Evolutionary conservation across 352 stramenopile species (phyloP).

Genomic region (Peronosclerospora sorghi): DNA sequence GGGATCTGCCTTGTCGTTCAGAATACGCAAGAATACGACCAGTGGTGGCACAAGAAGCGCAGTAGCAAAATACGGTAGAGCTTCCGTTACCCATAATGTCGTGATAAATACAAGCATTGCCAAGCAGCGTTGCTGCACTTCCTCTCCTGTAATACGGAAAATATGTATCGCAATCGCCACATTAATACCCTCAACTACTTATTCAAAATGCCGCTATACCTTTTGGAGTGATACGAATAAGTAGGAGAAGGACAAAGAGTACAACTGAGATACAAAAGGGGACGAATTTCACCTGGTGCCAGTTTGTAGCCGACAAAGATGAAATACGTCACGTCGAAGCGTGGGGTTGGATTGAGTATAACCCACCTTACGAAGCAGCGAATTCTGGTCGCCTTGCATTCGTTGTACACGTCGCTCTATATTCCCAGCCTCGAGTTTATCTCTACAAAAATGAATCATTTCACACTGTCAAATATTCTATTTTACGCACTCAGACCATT

Average conservation of each 20-base stretch:
- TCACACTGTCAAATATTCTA: conserved; percentile 1
- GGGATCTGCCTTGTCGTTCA: conserved; percentile 78
- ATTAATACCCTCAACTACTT: neutral
- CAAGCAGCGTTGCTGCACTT: conserved; percentile 76
- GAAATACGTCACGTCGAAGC: too few species aligned
- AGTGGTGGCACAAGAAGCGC: conserved; percentile 82
- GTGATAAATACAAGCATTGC: conserved; percentile 87
- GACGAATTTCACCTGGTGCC: conserved; percentile 62
- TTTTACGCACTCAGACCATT: neutral
- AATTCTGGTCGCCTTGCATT: conserved; percentile 78
- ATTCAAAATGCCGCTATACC: conserved; percentile 14
- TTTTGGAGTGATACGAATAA: conserved; percentile 67
- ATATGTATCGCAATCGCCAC: neutral
- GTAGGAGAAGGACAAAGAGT: conserved; percentile 62
- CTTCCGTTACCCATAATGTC: conserved; percentile 85
- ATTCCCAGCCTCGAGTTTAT: conserved; percentile 83
- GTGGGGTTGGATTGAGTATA: too few species aligned
- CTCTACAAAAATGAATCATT: conserved; percentile 22
- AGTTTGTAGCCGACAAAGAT: neutral
- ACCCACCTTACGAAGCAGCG: conserved; percentile 63
- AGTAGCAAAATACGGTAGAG: conserved; percentile 87
- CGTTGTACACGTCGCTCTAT: conserved; percentile 75
- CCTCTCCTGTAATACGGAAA: conserved; percentile 27
- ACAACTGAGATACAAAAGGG: conserved; percentile 59
- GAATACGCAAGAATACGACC: conserved; percentile 81